Evolutionary conservation across 1,139 yeast genomes (phyloP).

Genomic region (Taiozyma sp.): DNA sequence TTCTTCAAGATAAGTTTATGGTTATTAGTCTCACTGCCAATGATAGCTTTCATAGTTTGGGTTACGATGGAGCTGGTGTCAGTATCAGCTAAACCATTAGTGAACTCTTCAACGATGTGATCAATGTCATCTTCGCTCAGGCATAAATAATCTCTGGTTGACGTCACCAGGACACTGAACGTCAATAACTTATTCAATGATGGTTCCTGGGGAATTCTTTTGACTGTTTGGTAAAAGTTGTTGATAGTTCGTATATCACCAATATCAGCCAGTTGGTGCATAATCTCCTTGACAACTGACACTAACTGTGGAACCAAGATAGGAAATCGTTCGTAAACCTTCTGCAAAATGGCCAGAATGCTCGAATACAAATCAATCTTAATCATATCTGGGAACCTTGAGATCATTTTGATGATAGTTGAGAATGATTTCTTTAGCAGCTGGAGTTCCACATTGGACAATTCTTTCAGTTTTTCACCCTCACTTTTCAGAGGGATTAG

Average conservation of each 20-base stretch:
- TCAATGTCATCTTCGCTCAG: conserved; percentile 39
- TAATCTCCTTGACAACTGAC: conserved; percentile 51
- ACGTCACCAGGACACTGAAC: conserved; percentile 52
- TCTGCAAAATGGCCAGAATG: conserved; percentile 31
- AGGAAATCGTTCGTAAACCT: conserved; percentile 8
- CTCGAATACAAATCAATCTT: conserved; percentile 68
- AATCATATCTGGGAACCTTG: conserved; percentile 60
- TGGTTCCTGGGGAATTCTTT: conserved; percentile 25
- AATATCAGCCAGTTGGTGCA: conserved; percentile 30
- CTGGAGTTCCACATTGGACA: conserved; percentile 31
- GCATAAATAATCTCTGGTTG: conserved; percentile 39
- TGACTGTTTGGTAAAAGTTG: conserved; percentile 36
- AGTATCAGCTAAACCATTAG: conserved; percentile 15
- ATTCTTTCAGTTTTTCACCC: conserved; percentile 9
- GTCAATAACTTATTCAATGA: conserved; percentile 36
- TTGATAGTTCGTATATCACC: conserved; percentile 29
- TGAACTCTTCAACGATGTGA: conserved; percentile 52
- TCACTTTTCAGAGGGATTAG: conserved; percentile 56
- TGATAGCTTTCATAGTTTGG: conserved; percentile 17
- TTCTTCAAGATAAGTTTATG: conserved; percentile 9
- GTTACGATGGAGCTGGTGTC: conserved; percentile 18
- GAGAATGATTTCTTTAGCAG: conserved; percentile 49
- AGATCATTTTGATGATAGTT: conserved; percentile 57
- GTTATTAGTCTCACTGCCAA: conserved; percentile 1
- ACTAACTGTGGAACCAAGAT: conserved; percentile 46